Base-by-base conservation (phyloP, 164 flowering plant species). In the Protea cynaroides region DNA sequence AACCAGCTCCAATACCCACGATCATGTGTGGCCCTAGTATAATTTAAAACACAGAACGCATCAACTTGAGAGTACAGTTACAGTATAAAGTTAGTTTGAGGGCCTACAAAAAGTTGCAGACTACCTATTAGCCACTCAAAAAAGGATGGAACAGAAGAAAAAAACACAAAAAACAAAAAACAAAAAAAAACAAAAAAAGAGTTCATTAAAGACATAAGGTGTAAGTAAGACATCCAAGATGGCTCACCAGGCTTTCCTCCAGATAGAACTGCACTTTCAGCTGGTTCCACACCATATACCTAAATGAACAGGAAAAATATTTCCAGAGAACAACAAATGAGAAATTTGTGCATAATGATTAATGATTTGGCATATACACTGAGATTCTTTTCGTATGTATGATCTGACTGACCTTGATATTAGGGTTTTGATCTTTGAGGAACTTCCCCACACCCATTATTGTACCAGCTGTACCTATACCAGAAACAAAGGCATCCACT, bases 191-290 rank as follows among this genome's bases (percentile, higher is more conserved):
- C n/a, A n/a, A n/a, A n/a, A n/a, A n/a, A n/a, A n/a, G n/a, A n/a
- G n/a, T n/a, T n/a, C n/a, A n/a, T n/a, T 44, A 44, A 44, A 11
- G 15, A 44, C 34, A 24, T 12, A 22, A 61, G 25, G 13, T 25
- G 62, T 14, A 57, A 34, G 62, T 14, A 57, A 34, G 15, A 19
- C 13, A 21, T 7, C 25, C n/a, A 61, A 58, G 15, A 62, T 0
- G 70, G 59, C 84, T 85, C 65, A 91, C 97, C 97, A 60, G 96
- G 96, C 70, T 84, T 81, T 72, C 93, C 92, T 29, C 97, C 97
- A 59, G 82, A 75, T 0, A 91, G 72, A 54, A 91, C 74, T 24
- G 92, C 72, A 73, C 96, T 92, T 78, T 92, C 97, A 65, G 66
- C 80, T 56, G 96, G 97, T 71, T 92, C 97, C 11, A 92, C 80